Base-by-base conservation (phyloP, 495 filamentous ascomycete species). In the Penicillium mononematosum region DNA sequence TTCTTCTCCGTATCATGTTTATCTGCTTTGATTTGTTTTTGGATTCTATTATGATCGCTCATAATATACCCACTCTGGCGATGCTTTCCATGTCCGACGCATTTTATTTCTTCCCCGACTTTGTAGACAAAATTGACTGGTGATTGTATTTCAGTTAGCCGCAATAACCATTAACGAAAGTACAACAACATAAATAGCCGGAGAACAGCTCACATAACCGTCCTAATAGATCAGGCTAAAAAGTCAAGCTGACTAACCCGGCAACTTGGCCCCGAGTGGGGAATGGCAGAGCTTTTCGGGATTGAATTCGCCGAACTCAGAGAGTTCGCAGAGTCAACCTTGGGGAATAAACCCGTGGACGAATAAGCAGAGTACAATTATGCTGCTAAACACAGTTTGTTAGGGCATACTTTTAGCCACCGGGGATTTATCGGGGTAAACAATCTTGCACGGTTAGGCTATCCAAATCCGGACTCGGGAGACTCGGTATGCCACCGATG, bases 391-490 rank as follows among this genome's bases (percentile, higher is more conserved):
- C 36, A 39, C 36, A 39, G 7, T 39, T 3, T 3, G 4, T n/a
- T 17, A 17, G 6, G 7, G 36, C 3, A 8, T 7, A 14, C 11
- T 4, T 31, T 41, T 51, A 51, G 19, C 49, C 34, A 41, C n/a
- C 36, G 52, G 52, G 16, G 27, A 22, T 19, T 34, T 36, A 31
- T 24, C 46, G 45, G 54, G 36, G 34, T 49, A 50, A 56, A 42
- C 32, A 16, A 42, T 38, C 53, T 24, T 39, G 52, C 52, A 46
- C 42, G 45, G 44, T 47, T 31, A 27, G 44, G 47, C 50, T 31
- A 24, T 25, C 45, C 51, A 32, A 16, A 53, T 45, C 48, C 55
- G 59, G 50, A 49, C 45, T 58, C 59, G 59, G 59, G 48, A 61
- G 17, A 53, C 38, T 53, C 50, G 50, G 50, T 41, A 53, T 61